Evolutionary conservation across 2,329 filamentous ascomycete genomes (phyloP), one percentile per base, ranked within the genome.

Genomic region (Didymella pinodella): DNA sequence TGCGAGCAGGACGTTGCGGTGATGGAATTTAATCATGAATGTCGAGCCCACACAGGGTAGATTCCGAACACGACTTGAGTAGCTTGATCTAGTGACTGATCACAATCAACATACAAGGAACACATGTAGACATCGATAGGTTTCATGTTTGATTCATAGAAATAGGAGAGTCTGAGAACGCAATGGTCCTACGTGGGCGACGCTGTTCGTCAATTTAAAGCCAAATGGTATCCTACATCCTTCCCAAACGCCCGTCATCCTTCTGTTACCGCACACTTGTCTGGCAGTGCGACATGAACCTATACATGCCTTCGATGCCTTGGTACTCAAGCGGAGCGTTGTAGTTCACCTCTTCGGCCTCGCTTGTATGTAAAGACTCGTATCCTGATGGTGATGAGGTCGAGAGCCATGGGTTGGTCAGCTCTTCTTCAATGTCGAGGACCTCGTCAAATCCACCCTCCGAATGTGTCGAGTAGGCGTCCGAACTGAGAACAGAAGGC

Each of bases 271-370:
- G 55, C 34, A 47, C 57, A 52, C 62, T 66, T 28, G 78, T 76
- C 72, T 89, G 86, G 66, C 87, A 88, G 63, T 88, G 83, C 65
- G 87, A 84, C 58, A 90, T 80, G 69, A 90, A 90, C 49, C 82
- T 81, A 67, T 88, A 87, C 32, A 90, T 89, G 3, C 87, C 88
- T 68, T 90, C 85, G 14, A 87, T 76, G 5, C 86, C 85, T 61
- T 88, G 86, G 62, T 87, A 88, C 50, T 85, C 85, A 12, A 87
- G 79, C 3, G 81, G 81, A 26, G 75, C 77, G 29, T 77, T 62
- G 54, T 69, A 48, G 32, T 75, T 68, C 59, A 68, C 63, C 7
- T 70, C 67, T 46, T 82, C 81, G 14, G 71, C 80, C 71, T 86
- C 83, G 63, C 84, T 86, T 20, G 82, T 81, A 47, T 83, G 82